Percentiles rank a stretch among this genome's conserved stretches.
Conservation (phyloP, 345 rosid genomes). For the Limnanthes douglasii region DNA sequence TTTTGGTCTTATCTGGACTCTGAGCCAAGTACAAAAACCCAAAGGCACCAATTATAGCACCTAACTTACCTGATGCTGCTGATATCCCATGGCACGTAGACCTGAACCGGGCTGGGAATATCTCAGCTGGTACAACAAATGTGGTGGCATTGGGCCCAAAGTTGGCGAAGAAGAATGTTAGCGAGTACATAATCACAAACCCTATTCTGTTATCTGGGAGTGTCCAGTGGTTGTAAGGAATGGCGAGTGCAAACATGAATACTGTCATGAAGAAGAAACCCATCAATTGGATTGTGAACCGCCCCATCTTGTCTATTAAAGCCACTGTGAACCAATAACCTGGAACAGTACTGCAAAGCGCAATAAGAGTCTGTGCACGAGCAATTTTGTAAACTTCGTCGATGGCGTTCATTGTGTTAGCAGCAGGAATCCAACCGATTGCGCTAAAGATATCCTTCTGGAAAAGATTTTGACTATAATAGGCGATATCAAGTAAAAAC, state of each 20-base stretch:
- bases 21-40: conserved; percentile 42
- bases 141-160: conserved; percentile 54
- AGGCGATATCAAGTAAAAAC: conserved; percentile 30
- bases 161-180: conserved; percentile 49
- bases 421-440: conserved; percentile 36
- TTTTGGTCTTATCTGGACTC: conserved; percentile 9
- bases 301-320: conserved; percentile 33
- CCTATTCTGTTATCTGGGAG: conserved; percentile 16
- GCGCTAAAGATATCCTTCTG: conserved; percentile 45
- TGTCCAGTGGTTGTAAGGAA: conserved; percentile 47
- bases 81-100: conserved; percentile 57
- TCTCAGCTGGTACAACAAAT: conserved; percentile 44
- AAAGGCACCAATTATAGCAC: conserved; percentile 43
- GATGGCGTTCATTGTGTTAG: conserved; percentile 29
- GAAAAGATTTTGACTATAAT: conserved; percentile 24
- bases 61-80: conserved; percentile 40
- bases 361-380: conserved; percentile 40
- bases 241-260: conserved; percentile 43
- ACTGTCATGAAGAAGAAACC: conserved; percentile 62
- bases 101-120: conserved; percentile 42
- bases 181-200: conserved; percentile 28
- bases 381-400: conserved; percentile 37
- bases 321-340: conserved; percentile 50
- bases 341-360: conserved; percentile 36
- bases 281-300: conserved; percentile 36